Evolutionary conservation across 202 grass and related monocot genomes (phyloP), one percentile per base, ranked within the genome.

Genomic region (Brachypodium distachyon): DNA sequence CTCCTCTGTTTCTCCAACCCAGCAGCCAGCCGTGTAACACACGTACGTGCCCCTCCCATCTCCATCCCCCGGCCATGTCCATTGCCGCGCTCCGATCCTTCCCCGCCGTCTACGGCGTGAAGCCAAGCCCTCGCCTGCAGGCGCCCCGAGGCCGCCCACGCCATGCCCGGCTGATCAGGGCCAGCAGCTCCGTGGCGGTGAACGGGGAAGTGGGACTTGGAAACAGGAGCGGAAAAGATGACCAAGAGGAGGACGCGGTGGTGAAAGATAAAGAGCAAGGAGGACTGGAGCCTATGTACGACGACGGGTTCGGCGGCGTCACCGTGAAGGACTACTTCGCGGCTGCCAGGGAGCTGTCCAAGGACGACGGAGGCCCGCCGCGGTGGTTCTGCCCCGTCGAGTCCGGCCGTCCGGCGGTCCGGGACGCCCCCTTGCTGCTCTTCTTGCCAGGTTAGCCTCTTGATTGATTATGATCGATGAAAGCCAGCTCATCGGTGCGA

Each of bases 311-410:
- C 74, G 89, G 95, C 28, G 58, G 67, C 41, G 70, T 55, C 13
- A 92, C 68, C 33, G 89, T 98, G 6, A 92, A 84, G 69, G 91
- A 94, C 63, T 98, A 92, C 82, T 87, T 98, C 70, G 79, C 76
- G n/a, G 91, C 77, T 12, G 79, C 89, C 43, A 90, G 72, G 84
- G 87, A 70, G 26, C 9, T 87, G 47, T 80, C 65, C 33, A 22
- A 32, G 32, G 84, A 93, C 67, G 95, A 90, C 71, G 89, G 72
- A 9, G 95, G 87, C 1, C 88, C 91, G 25, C 91, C 89, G n/a
- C 82, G 95, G 43, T 97, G 91, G 91, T 94, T 97, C 82, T 92
- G 47, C 74, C 94, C 91, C 67, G 48, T 88, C 1, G 95, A 97
- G 36, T 90, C 79, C 32, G 84, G 77, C 61, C 43, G 49, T 1